Evolutionary conservation across 768 basidiomycete genomes (phyloP), one percentile per base, ranked within the genome.

Genomic region (Suillus americanus): DNA sequence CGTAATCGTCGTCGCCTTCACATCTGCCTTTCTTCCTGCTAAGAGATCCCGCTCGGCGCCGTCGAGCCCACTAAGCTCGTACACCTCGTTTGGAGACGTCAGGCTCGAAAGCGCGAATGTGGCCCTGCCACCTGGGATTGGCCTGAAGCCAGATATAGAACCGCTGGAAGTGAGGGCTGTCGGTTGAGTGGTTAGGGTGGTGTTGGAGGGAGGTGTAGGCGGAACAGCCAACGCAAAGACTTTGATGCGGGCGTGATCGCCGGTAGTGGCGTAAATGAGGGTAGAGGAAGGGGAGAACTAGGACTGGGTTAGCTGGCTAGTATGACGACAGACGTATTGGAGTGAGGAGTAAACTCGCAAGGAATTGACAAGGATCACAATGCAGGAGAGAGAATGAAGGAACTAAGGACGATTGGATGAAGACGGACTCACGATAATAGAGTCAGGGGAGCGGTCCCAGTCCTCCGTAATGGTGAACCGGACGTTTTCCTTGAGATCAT

Each of bases 381-480:
- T 18, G 14, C 16, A 18, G n/a, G 14, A 28, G 14, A 56, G 8
- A 38, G 35, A 38, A 23, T 9, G 37, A 38, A 37, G n/a, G 37
- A 37, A 23, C 35, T 20, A 38, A 25, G 56, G 18, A 20, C 4
- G 13, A 38, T 5, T 25, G 18, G 30, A 46, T 25, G 10, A 37
- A n/a, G 35, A 14, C 57, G 5, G 53, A 45, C 48, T 10, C 54
- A 18, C 35, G 23, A 37, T 37, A 8, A 9, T 64, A 20, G 54
- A n/a, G 67, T 80, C 83, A 0, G 91, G 87, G 38, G 91, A 92
- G 30, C 92, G 86, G 73, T 97, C 94, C 96, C 95, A 99, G 43
- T 81, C 72, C 69, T 92, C 88, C 0, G 93, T 92, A 60, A 94
- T 78, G 0, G 89, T 91, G 71, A 84, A 91, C 35, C 88, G 82